phyloP scores from a whole-genome alignment of 495 filamentous ascomycete genomes.

The Jackrogersella multiformis region DNA sequence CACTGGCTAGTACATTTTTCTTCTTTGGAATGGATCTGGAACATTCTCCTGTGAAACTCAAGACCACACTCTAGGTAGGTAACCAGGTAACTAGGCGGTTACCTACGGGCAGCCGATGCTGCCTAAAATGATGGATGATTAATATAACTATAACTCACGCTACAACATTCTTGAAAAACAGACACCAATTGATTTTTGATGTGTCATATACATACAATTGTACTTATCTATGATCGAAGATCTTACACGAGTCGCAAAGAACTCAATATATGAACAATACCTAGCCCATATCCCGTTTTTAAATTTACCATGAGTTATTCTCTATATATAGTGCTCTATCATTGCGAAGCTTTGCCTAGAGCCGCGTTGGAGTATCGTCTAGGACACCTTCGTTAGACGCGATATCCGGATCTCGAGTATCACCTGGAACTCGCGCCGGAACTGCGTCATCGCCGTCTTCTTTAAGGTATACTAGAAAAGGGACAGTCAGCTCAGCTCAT shows the following conservation, averaged over 20 bases:
- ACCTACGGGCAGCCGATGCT: too few species aligned
- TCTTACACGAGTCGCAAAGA: background rate
- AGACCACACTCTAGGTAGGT: too few species aligned
- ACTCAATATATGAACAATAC: background rate
- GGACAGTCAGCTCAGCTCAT: background rate
- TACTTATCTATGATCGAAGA: slow-evolving; percentile 2
- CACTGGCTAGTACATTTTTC: too few species aligned
- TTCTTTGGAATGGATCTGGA: too few species aligned
- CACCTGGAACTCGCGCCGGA: slow-evolving; percentile 29
- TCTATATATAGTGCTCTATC: background rate
- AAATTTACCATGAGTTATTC: background rate
- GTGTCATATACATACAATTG: background rate
- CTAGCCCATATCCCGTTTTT: background rate
- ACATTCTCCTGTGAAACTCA: too few species aligned
- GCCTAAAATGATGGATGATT: too few species aligned
- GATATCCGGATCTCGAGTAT: slow-evolving; percentile 28
- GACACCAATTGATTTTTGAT: background rate
- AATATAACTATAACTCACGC: too few species aligned
- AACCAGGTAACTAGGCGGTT: too few species aligned
- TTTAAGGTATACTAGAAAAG: slow-evolving; percentile 31
- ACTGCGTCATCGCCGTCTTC: slow-evolving; percentile 33
- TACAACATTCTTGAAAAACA: too few species aligned
- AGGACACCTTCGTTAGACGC: slow-evolving; percentile 44
- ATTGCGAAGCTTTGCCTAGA: slow-evolving; percentile 9
- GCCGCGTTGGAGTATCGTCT: slow-evolving; percentile 33